Evolutionary conservation across 2,329 filamentous ascomycete species (phyloP), one percentile per base, ranked within the genome.

Genomic region (Arthrobotrys sinensis): DNA sequence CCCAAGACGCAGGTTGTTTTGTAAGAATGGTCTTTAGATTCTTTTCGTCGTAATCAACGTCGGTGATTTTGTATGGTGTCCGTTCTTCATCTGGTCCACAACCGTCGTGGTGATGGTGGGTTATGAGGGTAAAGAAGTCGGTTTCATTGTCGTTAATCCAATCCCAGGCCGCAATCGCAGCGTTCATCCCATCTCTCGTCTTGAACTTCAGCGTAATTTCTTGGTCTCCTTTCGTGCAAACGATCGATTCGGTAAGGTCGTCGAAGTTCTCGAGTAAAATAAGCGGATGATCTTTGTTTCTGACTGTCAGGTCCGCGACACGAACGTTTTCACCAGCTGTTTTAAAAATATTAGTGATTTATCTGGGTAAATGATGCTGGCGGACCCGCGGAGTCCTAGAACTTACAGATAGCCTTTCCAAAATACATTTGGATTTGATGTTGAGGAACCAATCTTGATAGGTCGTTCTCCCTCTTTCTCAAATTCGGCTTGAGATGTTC

Each of bases 251-350:
- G 4, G 65, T 57, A 10, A 69, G 50, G 21, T 50, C 53, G 28
- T 76, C 65, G 14, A 76, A 14, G 36, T 76, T 57, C 21, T 76
- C 72, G 7, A 76, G 55, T 24, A 69, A 12, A 6, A 76, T 64
- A n/a, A 76, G 24, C 0, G 72, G 72, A 38, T 69, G 64, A 4
- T 57, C 12, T 16, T 63, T 63, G 7, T 68, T 68, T 38, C 21
- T 24, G 16, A 76, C 55, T 8, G 53, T 76, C 3, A 76, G 8
- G 3, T 68, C 21, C 0, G 64, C 64, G 19, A 67, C 3, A 11
- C 64, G 71, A 36, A 14, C 28, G 6, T 40, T 53, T 43, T 32
- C 32, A 55, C 45, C 12, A 43, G 43, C n/a, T 46, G 36, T 53
- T 46, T 3, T 4, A 65, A 38, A 38, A 60, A 28, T 28, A 19